Conservation (phyloP, 139 green algal genomes). For the Tetratostichococcus sp. region DNA sequence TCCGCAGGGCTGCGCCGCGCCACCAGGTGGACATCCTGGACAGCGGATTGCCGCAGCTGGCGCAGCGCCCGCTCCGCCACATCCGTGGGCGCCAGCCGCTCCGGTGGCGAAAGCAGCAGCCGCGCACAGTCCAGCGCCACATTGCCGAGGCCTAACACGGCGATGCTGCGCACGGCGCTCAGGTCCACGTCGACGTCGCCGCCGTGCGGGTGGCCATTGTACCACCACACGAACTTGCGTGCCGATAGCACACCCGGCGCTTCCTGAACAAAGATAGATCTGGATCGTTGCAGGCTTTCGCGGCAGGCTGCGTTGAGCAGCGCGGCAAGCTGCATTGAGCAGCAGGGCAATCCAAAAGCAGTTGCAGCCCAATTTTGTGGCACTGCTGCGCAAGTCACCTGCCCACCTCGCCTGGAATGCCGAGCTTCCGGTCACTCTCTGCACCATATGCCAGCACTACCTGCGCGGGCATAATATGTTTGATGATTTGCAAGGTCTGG, state of each 20-base stretch:
- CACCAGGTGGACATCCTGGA: conserved; percentile 73
- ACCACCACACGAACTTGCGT: conserved; percentile 97
- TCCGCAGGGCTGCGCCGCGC: conserved; percentile 83
- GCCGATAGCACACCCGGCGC: conserved; percentile 68
- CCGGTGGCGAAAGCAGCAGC: conserved; percentile 65
- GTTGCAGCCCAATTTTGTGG: no score
- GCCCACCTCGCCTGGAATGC: conserved; percentile 72
- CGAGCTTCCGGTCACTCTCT: conserved; percentile 76
- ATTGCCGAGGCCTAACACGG: conserved; percentile 80
- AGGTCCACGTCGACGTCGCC: conserved; percentile 62
- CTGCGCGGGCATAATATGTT: conserved; percentile 36
- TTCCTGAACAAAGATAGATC: conserved; percentile 29
- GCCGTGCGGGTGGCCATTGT: conserved; percentile 93
- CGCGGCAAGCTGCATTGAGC: no score
- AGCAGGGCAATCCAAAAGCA: no score
- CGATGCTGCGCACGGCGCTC: conserved; percentile 42
- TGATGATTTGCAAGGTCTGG: no score
- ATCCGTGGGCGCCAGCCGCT: conserved; percentile 74
- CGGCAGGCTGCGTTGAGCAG: no score
- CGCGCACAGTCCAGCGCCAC: conserved; percentile 93
- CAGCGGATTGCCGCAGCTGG: conserved; percentile 46
- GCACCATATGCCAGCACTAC: conserved; percentile 88
- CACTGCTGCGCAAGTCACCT: no score
- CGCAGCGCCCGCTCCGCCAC: conserved; percentile 69
- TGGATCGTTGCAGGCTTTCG: no score